Evolutionary conservation across 176 grass and related monocot genomes (phyloP), one percentile per base, ranked within the genome.

Genomic region (Eragrostis curvula): DNA sequence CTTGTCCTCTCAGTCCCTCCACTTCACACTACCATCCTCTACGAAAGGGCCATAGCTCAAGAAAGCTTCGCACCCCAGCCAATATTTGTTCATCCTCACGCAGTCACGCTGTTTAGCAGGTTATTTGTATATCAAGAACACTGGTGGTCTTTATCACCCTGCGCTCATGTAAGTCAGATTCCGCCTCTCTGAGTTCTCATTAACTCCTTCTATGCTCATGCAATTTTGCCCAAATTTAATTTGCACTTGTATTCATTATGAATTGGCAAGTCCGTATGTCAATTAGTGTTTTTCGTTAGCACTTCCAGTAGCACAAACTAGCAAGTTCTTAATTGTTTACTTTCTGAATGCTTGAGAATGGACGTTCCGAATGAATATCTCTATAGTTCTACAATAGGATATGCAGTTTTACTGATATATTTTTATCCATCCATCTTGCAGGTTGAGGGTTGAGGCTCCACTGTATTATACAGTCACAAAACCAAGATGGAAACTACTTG

Each of bases 401-500:
- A 50, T 39, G 13, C 25, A 46, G 47, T 66, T 71, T 49, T 12
- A 5, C 69, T 88, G 69, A 75, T 23, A 80, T 80, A 7, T 10
- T 48, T 69, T 80, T 8, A n/a, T 30, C 13, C 21, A 45, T 36
- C 41, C 8, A 18, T 67, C 60, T 88, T 72, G 50, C 46, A 96
- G 93, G 90, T 79, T 96, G 36, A 88, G 84, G 41, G 81, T 78
- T 43, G 71, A 88, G 61, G 53, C 90, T 30, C 77, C 56, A 27
- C n/a, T 66, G 29, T 79, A 81, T 71, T 85, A 61, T 74, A 71
- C 45, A 14, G 41, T 72, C 32, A 55, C 76, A 61, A 84, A 79
- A 55, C 71, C 85, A 43, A 85, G 69, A 76, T 84, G 79, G 71
- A 84, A 80, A 72, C 40, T 76, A 40, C 66, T 20, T 71, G 75